These are phyloP conservation scores for Rhytidhysteron rufulum DNA, from an alignment of 2,329 filamentous ascomycete genomes.

Conservation along the genomic window DNA sequence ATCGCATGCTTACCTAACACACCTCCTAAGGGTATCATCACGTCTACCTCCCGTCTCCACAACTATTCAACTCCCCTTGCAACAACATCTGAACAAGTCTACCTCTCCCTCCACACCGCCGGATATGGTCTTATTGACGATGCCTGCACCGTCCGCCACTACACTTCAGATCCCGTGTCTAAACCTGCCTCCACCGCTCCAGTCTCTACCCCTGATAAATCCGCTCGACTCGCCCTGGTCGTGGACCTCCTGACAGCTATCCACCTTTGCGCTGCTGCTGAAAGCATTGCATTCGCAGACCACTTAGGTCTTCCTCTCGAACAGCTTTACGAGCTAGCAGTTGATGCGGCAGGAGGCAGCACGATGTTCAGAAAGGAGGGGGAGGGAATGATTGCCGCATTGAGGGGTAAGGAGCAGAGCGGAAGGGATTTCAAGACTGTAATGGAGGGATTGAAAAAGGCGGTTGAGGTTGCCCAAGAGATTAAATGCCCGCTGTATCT, in stretches of 20 bases:
- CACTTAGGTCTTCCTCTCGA: conserved; percentile 33
- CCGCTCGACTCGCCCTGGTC: conserved; percentile 32
- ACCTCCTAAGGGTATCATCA: conserved; percentile 61
- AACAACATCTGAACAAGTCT: conserved; percentile 61
- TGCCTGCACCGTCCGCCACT: conserved; percentile 54
- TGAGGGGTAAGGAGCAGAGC: conserved; percentile 22
- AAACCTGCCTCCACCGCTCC: conserved; percentile 20
- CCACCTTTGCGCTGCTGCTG: conserved; percentile 33
- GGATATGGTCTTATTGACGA: conserved; percentile 56
- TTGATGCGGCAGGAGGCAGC: conserved; percentile 36
- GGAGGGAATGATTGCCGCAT: conserved; percentile 25
- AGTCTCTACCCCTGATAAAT: conserved; percentile 23
- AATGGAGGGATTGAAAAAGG: conserved; percentile 22
- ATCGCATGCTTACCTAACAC: too few relatives aligned
- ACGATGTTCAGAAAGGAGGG: conserved; percentile 30
- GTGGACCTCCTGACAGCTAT: conserved; percentile 30
- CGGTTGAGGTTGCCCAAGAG: conserved; percentile 28
- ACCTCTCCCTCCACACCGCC: conserved; percentile 56
- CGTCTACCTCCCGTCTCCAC: conserved; percentile 56
- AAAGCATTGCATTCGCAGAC: conserved; percentile 34
- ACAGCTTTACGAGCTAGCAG: conserved; percentile 33
- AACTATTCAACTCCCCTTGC: conserved; percentile 60
- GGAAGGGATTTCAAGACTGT: conserved; percentile 15
- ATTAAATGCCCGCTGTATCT: conserved; percentile 33
- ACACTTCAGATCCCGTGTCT: conserved; percentile 39